Evolutionary conservation across 2,329 filamentous ascomycete species (phyloP), one percentile per base, ranked within the genome.

Genomic region (Pseudogymnoascus sp.): DNA sequence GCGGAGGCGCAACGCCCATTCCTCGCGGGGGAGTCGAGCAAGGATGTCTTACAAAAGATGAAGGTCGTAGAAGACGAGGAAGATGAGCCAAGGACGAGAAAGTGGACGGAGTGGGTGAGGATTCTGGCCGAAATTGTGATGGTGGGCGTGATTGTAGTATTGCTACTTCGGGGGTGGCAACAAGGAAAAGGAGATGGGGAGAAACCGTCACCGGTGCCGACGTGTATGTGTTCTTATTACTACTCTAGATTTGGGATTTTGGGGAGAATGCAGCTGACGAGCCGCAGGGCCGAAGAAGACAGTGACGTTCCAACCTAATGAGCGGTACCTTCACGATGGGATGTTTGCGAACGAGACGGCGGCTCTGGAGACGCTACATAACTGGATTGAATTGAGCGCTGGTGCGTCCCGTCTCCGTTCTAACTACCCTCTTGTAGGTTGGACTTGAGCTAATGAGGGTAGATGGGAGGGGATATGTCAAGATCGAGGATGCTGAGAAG

Each of bases 301-400:
- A 2, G 60, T 64, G 11, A 64, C 50, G 1, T 66, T 66, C 21
- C 19, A 61, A 15, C 44, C 56, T 21, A 63, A 66, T 33, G 21
- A 61, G 31, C 62, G 50, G 26, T 66, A 64, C 17, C 19, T 66
- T n/a, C 38, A 64, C 26, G 64, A 64, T 26, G 44, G 63, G 33
- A 66, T 66, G 64, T 66, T 66, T 37, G 38, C 38, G 19, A 63
- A 26, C 31, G 23, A 56, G 35, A 6, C 42, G 13, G 53, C 62
- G 26, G 63, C 63, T 1, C 60, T 64, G 21, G 38, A 63, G 59
- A 66, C 64, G 10, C 31, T 66, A 1, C 64, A 66, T 29, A 66
- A 66, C 23, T 66, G 64, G 64, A 63, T 66, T 40, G 63, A 64
- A 35, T 63, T 66, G 61, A 64, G 63, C 38, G 60, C 64, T 11